phyloP scores from a whole-genome alignment of 306 rosid species.

The Parietaria judaica region DNA sequence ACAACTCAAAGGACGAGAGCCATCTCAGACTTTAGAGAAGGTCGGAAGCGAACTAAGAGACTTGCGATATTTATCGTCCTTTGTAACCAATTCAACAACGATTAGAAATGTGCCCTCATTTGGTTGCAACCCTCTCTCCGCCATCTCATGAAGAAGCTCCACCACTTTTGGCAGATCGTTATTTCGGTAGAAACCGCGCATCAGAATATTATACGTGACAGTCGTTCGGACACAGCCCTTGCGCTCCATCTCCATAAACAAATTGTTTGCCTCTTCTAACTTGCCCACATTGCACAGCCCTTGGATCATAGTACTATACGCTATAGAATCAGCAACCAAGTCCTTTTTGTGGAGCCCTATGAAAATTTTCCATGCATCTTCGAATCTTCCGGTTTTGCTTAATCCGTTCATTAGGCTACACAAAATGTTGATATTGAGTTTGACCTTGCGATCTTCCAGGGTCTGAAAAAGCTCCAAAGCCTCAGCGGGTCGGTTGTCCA shows the following conservation, averaged over 20 bases:
- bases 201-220: slow-evolving; percentile 25
- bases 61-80: slow-evolving; percentile 25
- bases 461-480: slow-evolving; percentile 29
- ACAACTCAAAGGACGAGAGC: background rate
- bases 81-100: slow-evolving; percentile 25
- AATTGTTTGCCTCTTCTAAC: slow-evolving; percentile 30
- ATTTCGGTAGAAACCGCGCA: slow-evolving; percentile 33
- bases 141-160: slow-evolving; percentile 40
- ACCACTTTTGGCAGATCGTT: slow-evolving; percentile 26
- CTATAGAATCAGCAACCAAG: slow-evolving; percentile 17
- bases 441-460: slow-evolving; percentile 15
- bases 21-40: slow-evolving; percentile 18
- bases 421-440: slow-evolving; percentile 11
- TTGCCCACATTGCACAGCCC: slow-evolving; percentile 32
- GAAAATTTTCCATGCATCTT: slow-evolving; percentile 30
- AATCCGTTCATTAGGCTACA: slow-evolving; percentile 25
- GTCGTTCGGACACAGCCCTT: slow-evolving; percentile 33
- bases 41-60: slow-evolving; percentile 36
- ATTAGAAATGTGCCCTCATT: slow-evolving; percentile 25
- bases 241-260: slow-evolving; percentile 32
- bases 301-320: slow-evolving; percentile 35
- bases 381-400: slow-evolving; percentile 27
- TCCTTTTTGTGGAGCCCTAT: slow-evolving; percentile 18
- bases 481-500: slow-evolving; percentile 25
- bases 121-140: slow-evolving; percentile 27